phyloP scores from a whole-genome alignment of 106 monocot genomes.

The Allium cepa region DNA sequence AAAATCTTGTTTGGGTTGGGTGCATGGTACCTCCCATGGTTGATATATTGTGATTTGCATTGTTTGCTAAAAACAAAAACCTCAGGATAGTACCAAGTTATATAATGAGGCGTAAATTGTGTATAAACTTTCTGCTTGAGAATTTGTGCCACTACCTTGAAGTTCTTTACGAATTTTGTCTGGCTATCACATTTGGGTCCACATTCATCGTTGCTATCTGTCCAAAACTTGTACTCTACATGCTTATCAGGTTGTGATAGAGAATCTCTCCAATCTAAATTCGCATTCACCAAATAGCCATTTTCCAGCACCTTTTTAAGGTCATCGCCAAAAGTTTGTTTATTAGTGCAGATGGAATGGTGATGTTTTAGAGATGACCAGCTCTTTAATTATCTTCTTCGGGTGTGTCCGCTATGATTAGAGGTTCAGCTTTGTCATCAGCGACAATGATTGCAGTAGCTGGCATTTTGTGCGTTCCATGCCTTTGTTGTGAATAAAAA shows the following conservation, averaged over 20 bases:
- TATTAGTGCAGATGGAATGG: constrained; percentile 46
- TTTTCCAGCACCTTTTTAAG: constrained; percentile 33
- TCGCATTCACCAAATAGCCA: constrained; percentile 46
- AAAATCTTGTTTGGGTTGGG: constrained; percentile 66
- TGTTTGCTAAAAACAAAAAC: constrained; percentile 53
- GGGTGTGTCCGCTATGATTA: constrained; percentile 57
- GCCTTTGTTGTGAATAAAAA: no score
- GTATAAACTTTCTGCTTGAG: constrained; percentile 50
- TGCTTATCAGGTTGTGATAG: constrained; percentile 56
- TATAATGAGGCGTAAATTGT: constrained; percentile 59
- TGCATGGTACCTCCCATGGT: constrained; percentile 56
- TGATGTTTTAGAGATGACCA: constrained; percentile 33
- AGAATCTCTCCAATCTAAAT: constrained; percentile 59
- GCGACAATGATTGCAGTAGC: no score
- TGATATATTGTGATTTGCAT: constrained; percentile 58
- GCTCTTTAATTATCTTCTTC: constrained; percentile 24
- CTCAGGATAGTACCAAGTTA: constrained; percentile 64
- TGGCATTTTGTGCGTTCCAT: no score
- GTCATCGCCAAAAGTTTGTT: constrained; percentile 31
- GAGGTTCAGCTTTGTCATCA: no score
- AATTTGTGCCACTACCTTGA: constrained; percentile 48
- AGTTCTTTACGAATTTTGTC: constrained; percentile 40
- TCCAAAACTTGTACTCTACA: constrained; percentile 64
- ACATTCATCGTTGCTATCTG: constrained; percentile 61
- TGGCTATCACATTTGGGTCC: constrained; percentile 54